Evolutionary conservation across 805 yeast genomes (phyloP), one percentile per base, ranked within the genome.

Genomic region (Yarrowia porcina): DNA sequence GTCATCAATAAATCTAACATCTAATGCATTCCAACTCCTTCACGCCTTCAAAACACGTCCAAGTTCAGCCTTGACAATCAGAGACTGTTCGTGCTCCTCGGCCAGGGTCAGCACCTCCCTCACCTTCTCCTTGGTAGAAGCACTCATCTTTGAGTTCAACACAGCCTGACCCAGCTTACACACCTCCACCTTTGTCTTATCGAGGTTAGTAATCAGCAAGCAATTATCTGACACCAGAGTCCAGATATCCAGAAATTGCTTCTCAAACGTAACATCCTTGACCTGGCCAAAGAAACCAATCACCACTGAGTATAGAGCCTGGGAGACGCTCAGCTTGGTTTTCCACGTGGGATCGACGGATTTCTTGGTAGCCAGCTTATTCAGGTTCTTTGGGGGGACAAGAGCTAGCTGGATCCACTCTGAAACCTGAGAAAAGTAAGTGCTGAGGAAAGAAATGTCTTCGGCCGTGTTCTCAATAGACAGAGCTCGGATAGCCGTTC

Each of bases 31-130:
- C n/a, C n/a, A n/a, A n/a, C n/a, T n/a, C 28, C 4, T 25, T 8
- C 8, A 25, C 8, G 28, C 17, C 39, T 20, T 33, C n/a, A 49
- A 23, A 3, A 52, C 59, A 3, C 59, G 6, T 0, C 59, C 59
- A 11, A 52, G 9, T 44, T 52, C 59, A 13, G 59, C 59, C 59
- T 52, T 52, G 44, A 52, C 59, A 52, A 36, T 52, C 44, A 52
- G 25, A 10, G 44, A 35, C 59, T 52, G 59, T 42, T 52, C 59
- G 17, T 52, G 30, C 33, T 52, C 44, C 44, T 52, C 59, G 4
- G 59, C 59, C 17, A 52, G 15, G 13, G 12, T 12, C 59, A 52
- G 6, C n/a, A 30, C 27, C 33, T 52, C 44, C 20, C 44, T 5
- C 33, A 52, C 59, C 59, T 52, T 52, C 8, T 52, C 59, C 44